Percentiles rank a stretch among this genome's conserved stretches.
These are phyloP conservation scores for Maudiozyma turicensis DNA, from an alignment of 805 yeast genomes.

Conservation along the genomic window DNA sequence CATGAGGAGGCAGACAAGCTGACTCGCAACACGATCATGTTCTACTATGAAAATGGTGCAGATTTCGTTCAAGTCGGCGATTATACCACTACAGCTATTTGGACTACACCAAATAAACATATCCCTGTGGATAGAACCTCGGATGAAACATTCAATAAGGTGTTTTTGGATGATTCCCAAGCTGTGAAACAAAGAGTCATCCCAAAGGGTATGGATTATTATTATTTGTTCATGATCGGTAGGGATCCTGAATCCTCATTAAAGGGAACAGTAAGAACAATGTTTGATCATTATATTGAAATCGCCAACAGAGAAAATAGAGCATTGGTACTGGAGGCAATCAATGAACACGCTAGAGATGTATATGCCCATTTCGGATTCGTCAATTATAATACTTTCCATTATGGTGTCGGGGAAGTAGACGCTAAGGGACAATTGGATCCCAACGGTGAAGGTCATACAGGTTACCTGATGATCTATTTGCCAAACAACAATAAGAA, in stretches of 20 bases:
- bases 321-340: constrained; percentile 30
- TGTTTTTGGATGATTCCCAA: constrained; percentile 20
- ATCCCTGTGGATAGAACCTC: constrained; percentile 18
- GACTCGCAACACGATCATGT: constrained; percentile 16
- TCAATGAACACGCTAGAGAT: constrained; percentile 24
- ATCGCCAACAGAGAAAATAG: constrained; percentile 24
- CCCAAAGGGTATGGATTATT: constrained; percentile 22
- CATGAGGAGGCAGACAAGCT: neutral
- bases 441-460: constrained; percentile 26
- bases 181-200: constrained; percentile 16
- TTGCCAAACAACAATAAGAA: neutral
- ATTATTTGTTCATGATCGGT: constrained; percentile 28
- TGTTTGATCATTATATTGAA: constrained; percentile 21
- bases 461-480: constrained; percentile 26
- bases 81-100: constrained; percentile 28
- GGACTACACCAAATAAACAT: constrained; percentile 21
- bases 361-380: constrained; percentile 31
- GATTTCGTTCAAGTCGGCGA: constrained; percentile 26
- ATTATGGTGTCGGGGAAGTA: constrained; percentile 27
- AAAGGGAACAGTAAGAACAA: constrained; percentile 27
- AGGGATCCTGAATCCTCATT: constrained; percentile 23
- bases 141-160: constrained; percentile 23
- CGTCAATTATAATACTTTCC: constrained; percentile 19
- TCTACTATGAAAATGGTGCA: constrained; percentile 26
- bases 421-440: constrained; percentile 21